Evolutionary conservation across 345 rosid genomes (phyloP).

Genomic region (Eucalyptus cloeziana): DNA sequence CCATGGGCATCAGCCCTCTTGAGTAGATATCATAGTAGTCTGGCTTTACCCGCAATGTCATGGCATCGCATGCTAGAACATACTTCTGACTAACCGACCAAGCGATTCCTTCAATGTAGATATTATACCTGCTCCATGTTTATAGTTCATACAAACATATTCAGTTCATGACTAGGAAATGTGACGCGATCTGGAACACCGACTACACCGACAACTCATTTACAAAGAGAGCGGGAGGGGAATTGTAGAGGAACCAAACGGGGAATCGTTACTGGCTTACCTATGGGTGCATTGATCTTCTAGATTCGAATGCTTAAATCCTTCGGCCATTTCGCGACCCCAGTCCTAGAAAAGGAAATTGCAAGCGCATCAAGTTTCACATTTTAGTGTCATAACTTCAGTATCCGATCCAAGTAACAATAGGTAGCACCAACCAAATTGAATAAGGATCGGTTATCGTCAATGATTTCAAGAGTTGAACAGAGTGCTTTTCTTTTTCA

Average conservation of each 20-base stretch:
- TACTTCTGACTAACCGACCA: slow-evolving; percentile 51
- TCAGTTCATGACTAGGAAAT: background rate
- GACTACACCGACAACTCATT: background rate
- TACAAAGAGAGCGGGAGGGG: background rate
- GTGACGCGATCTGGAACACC: background rate
- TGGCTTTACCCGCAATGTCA: slow-evolving; percentile 18
- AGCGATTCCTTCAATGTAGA: slow-evolving; percentile 32
- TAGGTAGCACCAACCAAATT: background rate
- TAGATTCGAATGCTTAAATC: slow-evolving; percentile 26
- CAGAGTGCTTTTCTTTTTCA: background rate
- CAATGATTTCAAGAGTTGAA: background rate
- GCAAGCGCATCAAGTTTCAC: background rate
- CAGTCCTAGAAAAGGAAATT: background rate
- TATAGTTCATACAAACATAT: background rate
- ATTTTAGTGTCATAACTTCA: background rate
- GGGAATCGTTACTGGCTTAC: background rate
- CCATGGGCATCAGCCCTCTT: slow-evolving; percentile 36
- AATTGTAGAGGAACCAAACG: background rate
- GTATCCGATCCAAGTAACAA: background rate
- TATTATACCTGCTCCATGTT: slow-evolving; percentile 24
- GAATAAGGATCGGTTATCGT: background rate
- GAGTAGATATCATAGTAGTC: slow-evolving; percentile 25
- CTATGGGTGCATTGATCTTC: slow-evolving; percentile 50
- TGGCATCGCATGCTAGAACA: slow-evolving; percentile 30
- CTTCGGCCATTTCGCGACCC: background rate